Base-by-base conservation (phyloP, 805 yeast species). In the Zygosaccharomyces siamensis region DNA sequence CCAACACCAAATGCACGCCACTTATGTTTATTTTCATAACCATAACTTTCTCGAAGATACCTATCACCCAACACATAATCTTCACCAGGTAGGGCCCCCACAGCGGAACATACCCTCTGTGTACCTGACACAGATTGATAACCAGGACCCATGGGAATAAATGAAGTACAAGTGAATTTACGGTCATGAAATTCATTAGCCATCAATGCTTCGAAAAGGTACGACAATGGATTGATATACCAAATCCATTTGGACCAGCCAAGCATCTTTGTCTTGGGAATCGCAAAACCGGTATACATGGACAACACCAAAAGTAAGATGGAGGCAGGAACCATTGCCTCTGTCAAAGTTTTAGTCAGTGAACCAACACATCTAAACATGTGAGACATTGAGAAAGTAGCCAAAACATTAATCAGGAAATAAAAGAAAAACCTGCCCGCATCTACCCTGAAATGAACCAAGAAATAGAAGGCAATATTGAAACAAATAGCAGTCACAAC, bases 1-100 rank as follows among this genome's bases (percentile, higher is more conserved):
- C 73, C 64, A 53, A 86, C 83, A 62, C 90, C 87, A 52, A 70
- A 73, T 56, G 81, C 77, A 68, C 86, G 74, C 87, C 88, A 83
- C 60, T 72, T 69, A 62, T 82, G 81, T 7, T 62, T 39, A 46
- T 66, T 62, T 40, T 61, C 50, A 62, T 79, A 82, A 7, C 63
- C 56, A 61, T 69, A 83, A 3, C 81, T 66, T 7, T 58, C 47
- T 3, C 54, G 49, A 21, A 83, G 50, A 60, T 75, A 84, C 10
- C 54, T 68, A 44, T 74, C 72, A 58, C 92, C 92, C 42, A 59
- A 59, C 30, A 84, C 84, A 45, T 53, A 53, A 16, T 56, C 54
- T 20, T 62, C 55, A 46, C 90, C 89, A 1, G 82, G 70, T 3
- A 60, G 62, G 16, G 87, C 67, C 48, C 86, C 85, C 21, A 77